A percentile compares a stretch with the other conserved stretches of the same genome.
These are phyloP conservation scores for Fallopia convolvulus DNA, from an alignment of 148 eudicot species.

Conservation along the genomic window DNA sequence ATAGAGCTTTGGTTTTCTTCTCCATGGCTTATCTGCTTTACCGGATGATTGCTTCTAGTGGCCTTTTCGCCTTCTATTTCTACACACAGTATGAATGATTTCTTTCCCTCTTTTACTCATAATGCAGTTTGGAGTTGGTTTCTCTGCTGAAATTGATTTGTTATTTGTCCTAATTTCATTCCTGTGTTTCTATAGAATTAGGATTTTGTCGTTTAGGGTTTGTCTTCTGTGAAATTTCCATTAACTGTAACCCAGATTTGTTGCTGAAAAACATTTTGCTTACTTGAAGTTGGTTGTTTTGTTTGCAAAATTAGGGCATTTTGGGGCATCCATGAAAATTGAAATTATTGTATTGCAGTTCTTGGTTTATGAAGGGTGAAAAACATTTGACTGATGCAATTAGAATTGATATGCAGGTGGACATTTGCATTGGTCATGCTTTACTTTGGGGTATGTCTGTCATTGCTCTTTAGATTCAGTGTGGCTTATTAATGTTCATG, in stretches of 20 bases:
- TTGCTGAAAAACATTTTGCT: neutral
- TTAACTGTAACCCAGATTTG: neutral
- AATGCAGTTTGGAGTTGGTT: neutral
- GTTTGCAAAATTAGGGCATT: neutral
- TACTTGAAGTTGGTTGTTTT: neutral
- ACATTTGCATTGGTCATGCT: conserved; percentile 65
- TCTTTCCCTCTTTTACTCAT: neutral
- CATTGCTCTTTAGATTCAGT: neutral
- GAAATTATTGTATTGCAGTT: neutral
- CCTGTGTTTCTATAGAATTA: neutral
- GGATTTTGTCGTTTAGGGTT: neutral
- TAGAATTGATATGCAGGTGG: conserved; percentile 60
- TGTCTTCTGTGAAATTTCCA: neutral
- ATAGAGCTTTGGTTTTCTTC: conserved; percentile 47
- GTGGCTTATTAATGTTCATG: neutral
- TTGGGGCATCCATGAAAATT: neutral
- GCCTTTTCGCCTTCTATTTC: conserved; percentile 60
- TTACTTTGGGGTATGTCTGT: conserved; percentile 66
- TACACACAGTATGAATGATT: conserved; percentile 72
- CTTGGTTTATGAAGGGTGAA: neutral
- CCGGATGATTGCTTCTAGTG: conserved; percentile 26
- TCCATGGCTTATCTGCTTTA: conserved; percentile 54
- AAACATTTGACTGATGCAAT: conserved; percentile 4
- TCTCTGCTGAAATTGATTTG: neutral
- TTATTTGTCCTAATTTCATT: too few species aligned